phyloP scores from a whole-genome alignment of 2,329 filamentous ascomycete species.

The Pseudocercospora ulei region DNA sequence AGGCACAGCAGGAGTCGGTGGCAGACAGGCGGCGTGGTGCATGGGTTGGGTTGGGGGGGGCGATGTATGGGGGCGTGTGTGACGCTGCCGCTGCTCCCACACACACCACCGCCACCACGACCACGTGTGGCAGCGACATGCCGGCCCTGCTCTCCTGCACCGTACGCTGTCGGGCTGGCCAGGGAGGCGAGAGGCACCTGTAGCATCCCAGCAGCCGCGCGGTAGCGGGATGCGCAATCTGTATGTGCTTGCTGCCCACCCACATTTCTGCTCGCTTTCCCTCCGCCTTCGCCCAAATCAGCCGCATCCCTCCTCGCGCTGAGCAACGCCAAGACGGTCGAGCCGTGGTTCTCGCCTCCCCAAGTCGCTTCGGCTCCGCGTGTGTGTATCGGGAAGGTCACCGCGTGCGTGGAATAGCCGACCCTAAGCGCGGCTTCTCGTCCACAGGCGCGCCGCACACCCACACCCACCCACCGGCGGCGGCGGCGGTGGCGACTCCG shows the following conservation, averaged over 20 bases:
- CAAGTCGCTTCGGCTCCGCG: neutral
- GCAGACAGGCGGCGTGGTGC: too few relatives aligned
- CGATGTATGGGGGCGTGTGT: too few relatives aligned
- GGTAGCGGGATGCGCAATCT: conserved; percentile 17
- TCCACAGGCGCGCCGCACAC: neutral
- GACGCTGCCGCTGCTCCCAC: too few relatives aligned
- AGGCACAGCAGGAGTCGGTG: too few relatives aligned
- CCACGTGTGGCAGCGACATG: too few relatives aligned
- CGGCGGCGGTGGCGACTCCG: conserved; percentile 7
- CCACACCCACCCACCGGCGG: conserved; percentile 7
- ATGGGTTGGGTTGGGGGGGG: too few relatives aligned
- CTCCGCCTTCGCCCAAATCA: conserved; percentile 11
- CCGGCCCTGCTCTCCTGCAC: too few relatives aligned
- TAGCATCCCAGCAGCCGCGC: conserved; percentile 17
- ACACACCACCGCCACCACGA: too few relatives aligned
- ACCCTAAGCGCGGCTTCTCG: conserved; percentile 16
- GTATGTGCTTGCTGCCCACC: conserved; percentile 16
- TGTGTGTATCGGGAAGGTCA: conserved; percentile 6
- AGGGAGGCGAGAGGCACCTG: too few relatives aligned
- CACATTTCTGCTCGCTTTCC: conserved; percentile 19
- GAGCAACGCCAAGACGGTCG: neutral
- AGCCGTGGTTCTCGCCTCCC: neutral
- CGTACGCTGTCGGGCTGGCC: too few relatives aligned
- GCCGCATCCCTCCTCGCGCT: conserved; percentile 7
- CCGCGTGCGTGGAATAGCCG: conserved; percentile 13